Base-by-base conservation (phyloP, 768 basidiomycete genomes). In the Lactifluus volemus region DNA sequence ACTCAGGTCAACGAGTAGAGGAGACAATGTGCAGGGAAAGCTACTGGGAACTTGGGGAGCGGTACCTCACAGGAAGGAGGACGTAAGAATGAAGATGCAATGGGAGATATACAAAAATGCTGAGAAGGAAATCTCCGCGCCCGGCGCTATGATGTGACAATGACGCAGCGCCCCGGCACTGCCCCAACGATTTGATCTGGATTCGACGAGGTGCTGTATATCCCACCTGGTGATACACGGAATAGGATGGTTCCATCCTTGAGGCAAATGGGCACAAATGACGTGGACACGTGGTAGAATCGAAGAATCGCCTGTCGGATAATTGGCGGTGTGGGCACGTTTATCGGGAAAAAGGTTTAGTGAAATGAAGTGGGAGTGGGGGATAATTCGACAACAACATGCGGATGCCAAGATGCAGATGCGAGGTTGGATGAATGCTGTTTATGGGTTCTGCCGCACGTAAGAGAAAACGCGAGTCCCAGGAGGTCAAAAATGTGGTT, bases 331-430 rank as follows among this genome's bases (percentile, higher is more conserved):
- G 29, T 12, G 48, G 25, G 56, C 51, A 42, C 47, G 34, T 34
- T 44, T 34, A 49, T 53, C 29, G 42, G 48, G 4, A 47, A 30
- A 19, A 30, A 49, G n/a, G 48, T 54, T 34, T 7, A 19, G 5
- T 51, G 32, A 19, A 53, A 38, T 49, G 47, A 8, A 34, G 45
- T 47, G 50, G n/a, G 38, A 36, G 49, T 15, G 30, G 21, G 51
- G 9, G 47, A 55, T 44, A 42, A 52, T 51, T 47, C 57, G 52
- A 63, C 59, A 55, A 55, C 61, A 63, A 65, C 61, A 59, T 65
- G 56, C 49, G 61, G 53, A 51, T 58, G 55, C 55, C 49, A 65
- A 58, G 60, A 50, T 63, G 54, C 56, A 58, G 49, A 49, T 61
- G 54, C 61, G 60, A 58, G 55, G 51, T 62, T 53, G 51, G 55